Evolutionary conservation across 2,329 filamentous ascomycete species (phyloP), one percentile per base, ranked within the genome.

Genomic region (Sclerotinia sclerotiorum): DNA sequence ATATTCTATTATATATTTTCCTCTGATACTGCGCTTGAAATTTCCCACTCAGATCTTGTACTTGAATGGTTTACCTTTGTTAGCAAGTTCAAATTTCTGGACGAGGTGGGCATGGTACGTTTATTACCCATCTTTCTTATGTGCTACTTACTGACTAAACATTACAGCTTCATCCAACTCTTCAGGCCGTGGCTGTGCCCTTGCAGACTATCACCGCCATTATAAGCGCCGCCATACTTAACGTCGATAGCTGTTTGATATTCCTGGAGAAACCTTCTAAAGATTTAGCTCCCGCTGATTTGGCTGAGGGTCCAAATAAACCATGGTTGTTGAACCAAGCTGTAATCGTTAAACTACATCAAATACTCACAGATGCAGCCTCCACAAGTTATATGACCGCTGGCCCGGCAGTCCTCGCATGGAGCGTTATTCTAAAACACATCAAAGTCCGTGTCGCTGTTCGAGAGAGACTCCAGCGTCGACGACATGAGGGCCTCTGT

Each of bases 341-440:
- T 8, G 86, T 90, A 27, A 82, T 97, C n/a, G 84, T 87, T 61
- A 85, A 88, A 66, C 85, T 97, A 19, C 92, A 94, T 73, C 85
- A 85, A 65, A 85, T 90, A n/a, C 83, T 97, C 46, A 79, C 89
- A 32, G 81, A 83, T 67, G 86, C 88, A n/a, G 68, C 68, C 11
- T 83, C 83, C 39, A 76, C 80, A 27, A 84, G 84, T 21, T 82
- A 86, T n/a, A 81, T 83, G 49, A 86, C 87, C 48, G 90, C 91
- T 27, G 88, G 87, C 67, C 92, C 92, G 1, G 87, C 91, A 24
- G 85, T 92, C 27, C 91, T 96, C 72, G 87, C 91, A 3, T 98
- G 94, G 94, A 88, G 89, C 5, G 82, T 94, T 60, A 85, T 97
- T 35, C 82, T 94, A 13, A 86, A 90, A 74, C 84, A 85, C 35